Percentiles rank a stretch among this genome's conserved stretches.
Evolutionary conservation across 2,329 filamentous ascomycete genomes (phyloP).

Genomic region (Teratosphaeria epicoccoides): DNA sequence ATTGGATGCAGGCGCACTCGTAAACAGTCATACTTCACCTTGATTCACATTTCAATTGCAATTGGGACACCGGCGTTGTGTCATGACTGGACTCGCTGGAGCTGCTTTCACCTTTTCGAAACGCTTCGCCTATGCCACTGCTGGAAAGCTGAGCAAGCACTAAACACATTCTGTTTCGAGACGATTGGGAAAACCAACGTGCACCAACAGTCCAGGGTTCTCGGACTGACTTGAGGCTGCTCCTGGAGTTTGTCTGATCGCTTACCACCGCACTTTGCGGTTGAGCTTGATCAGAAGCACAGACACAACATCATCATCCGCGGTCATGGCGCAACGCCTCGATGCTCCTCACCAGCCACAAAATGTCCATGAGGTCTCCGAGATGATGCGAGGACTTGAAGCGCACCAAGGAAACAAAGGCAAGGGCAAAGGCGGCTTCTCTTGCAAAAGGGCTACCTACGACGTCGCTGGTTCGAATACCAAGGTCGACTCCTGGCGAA

Average conservation of each 20-base stretch:
- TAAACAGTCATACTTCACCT: neutral
- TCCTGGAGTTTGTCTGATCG: neutral
- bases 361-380: conserved; percentile 54
- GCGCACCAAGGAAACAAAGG: conserved; percentile 40
- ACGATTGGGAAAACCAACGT: no score
- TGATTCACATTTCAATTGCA: neutral
- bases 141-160: no score
- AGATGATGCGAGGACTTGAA: conserved; percentile 56
- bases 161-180: no score
- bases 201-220: no score
- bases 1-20: neutral
- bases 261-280: neutral
- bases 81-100: neutral
- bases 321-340: conserved; percentile 42
- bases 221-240: no score
- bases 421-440: conserved; percentile 47
- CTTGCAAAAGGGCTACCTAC: conserved; percentile 73
- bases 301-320: neutral
- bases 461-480: conserved; percentile 55
- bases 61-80: neutral
- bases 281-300: neutral
- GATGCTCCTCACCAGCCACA: conserved; percentile 56
- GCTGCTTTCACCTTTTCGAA: neutral
- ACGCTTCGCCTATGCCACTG: neutral
- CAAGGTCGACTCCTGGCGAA: conserved; percentile 78